phyloP scores from a whole-genome alignment of 208 protist genomes.

The Wallacemonas sp. region DNA sequence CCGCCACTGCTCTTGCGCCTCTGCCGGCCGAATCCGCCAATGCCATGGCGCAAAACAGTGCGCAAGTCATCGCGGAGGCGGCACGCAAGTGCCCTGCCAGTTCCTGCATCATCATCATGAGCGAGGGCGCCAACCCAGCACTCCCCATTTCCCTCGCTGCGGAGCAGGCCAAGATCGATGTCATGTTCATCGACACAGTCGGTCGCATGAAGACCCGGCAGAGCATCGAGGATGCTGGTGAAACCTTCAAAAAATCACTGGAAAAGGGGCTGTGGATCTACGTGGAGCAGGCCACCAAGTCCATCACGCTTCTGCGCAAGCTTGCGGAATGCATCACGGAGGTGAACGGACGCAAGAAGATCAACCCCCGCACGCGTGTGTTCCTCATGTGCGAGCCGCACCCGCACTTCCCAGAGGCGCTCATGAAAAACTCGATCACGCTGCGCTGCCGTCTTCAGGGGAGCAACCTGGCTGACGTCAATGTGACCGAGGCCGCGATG shows the following conservation, averaged over 20 bases:
- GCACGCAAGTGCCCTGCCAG: conserved; percentile 47
- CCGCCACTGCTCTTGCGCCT: conserved; percentile 38
- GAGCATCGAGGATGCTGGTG: conserved; percentile 69
- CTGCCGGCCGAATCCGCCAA: conserved; percentile 44
- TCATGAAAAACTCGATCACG: conserved; percentile 77
- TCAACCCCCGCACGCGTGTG: conserved; percentile 65
- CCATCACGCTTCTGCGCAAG: conserved; percentile 82
- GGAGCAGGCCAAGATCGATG: conserved; percentile 53
- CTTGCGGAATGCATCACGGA: conserved; percentile 76
- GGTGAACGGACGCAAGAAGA: conserved; percentile 37
- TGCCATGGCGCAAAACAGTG: conserved; percentile 45
- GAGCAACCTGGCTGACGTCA: conserved; percentile 56
- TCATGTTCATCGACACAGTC: conserved; percentile 91
- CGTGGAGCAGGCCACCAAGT: conserved; percentile 90
- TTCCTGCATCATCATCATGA: conserved; percentile 85
- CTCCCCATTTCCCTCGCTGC: conserved; percentile 77
- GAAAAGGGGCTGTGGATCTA: conserved; percentile 90
- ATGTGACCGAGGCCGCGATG: conserved; percentile 65
- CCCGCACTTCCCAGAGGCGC: conserved; percentile 83
- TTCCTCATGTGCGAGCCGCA: conserved; percentile 92
- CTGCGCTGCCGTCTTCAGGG: conserved; percentile 75
- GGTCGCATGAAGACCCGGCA: conserved; percentile 87
- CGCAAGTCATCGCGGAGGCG: conserved; percentile 62
- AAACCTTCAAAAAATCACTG: conserved; percentile 72
- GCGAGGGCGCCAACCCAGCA: conserved; percentile 81